Base-by-base conservation (phyloP, 768 basidiomycete genomes). In the Lentinula lateritia region DNA sequence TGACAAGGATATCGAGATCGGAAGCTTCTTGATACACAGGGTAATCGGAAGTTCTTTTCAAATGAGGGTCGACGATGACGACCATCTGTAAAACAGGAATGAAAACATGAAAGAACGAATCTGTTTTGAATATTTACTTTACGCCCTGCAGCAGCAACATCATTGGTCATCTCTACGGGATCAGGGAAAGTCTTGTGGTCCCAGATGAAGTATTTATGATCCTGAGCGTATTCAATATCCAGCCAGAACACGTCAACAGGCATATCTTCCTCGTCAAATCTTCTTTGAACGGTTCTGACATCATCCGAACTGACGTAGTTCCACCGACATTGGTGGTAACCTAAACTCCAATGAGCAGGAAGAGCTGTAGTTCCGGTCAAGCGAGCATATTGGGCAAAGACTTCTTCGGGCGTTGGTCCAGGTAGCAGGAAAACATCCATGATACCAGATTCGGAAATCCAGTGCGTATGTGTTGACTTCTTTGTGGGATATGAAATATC, bases 181-280 rank as follows among this genome's bases (percentile, higher is more conserved):
- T 97, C 91, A 6, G 95, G 93, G 87, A 98, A 98, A 41, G 80
- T 83, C 74, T 90, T 90, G 62, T 87, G 78, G 67, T 98, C 88
- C 97, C 97, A 99, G 65, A 98, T 92, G 73, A 98, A 94, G 80
- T 99, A 98, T 73, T 93, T 90, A 76, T 97, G 93, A 50, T 93
- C 93, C 48, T 90, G 86, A 0, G 95, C 78, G 72, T 97, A 97
- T 71, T 97, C 96, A 67, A 98, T 97, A 74, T 97, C 96, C 46
- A 98, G 82, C 96, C 95, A 98, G 70, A 98, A 88, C 3, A 95
- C 94, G 68, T 98, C 96, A 12, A 98, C 85, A 0, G 97, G 97
- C 61, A 98, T 93, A 67, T 96, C 91, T 45, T 89, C 92, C 66
- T 95, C 92, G 62, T 99, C 97, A 68, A 99, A 97, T 56, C 88